phyloP scores from a whole-genome alignment of 2,329 filamentous ascomycete species.

The Lasiodiplodia citricola region DNA sequence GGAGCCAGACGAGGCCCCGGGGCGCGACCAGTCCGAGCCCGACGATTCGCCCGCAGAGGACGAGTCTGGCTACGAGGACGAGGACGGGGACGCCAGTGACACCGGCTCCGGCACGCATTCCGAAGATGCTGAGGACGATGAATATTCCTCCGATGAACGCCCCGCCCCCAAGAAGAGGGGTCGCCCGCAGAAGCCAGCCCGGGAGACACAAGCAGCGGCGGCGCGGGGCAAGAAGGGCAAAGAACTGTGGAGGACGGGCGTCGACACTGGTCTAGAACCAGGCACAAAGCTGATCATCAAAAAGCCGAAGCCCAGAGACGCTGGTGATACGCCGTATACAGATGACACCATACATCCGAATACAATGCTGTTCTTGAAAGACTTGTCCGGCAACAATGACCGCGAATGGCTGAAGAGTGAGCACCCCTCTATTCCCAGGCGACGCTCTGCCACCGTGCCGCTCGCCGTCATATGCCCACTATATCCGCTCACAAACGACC shows the following conservation, averaged over 20 bases:
- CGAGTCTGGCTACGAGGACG: constrained; percentile 50
- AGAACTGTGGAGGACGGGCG: constrained; percentile 63
- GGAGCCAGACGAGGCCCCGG: constrained; percentile 35
- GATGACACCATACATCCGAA: constrained; percentile 67
- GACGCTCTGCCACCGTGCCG: background rate
- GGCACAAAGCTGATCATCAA: constrained; percentile 67
- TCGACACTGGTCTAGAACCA: constrained; percentile 60
- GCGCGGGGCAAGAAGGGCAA: constrained; percentile 41
- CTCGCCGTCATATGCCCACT: constrained; percentile 1
- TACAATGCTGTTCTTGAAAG: constrained; percentile 65
- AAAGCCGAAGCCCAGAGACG: constrained; percentile 66
- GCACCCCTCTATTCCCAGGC: constrained; percentile 29
- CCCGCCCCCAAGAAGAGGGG: constrained; percentile 34
- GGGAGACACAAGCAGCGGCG: constrained; percentile 28
- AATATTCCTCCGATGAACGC: constrained; percentile 36
- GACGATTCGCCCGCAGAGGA: constrained; percentile 40
- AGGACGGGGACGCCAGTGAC: constrained; percentile 43
- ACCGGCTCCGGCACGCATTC: constrained; percentile 39
- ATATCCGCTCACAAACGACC: constrained; percentile 7
- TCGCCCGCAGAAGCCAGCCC: constrained; percentile 28
- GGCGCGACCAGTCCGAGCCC: constrained; percentile 35
- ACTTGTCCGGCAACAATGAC: constrained; percentile 66
- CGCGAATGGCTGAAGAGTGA: constrained; percentile 68
- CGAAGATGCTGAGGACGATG: constrained; percentile 41
- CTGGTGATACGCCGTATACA: constrained; percentile 63